Percentiles rank a stretch among this genome's conserved stretches.
phyloP scores from a whole-genome alignment of 2,329 filamentous ascomycete genomes.

The Ophiostoma sp. region DNA sequence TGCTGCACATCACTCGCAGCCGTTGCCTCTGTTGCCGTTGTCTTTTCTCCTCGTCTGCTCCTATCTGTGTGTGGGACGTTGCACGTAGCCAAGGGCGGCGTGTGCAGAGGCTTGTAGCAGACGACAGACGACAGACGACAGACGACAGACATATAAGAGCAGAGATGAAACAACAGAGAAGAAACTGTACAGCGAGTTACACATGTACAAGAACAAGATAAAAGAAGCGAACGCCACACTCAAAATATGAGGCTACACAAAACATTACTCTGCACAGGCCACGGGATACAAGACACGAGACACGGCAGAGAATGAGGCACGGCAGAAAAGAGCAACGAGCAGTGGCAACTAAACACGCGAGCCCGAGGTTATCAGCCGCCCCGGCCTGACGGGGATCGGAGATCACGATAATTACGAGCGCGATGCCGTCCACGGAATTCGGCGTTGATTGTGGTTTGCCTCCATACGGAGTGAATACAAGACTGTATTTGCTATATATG shows the following conservation, averaged over 20 bases:
- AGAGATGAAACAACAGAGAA: neutral
- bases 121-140: neutral
- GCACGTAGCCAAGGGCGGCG: neutral
- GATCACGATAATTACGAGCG: too few species aligned
- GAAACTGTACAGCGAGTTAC: neutral
- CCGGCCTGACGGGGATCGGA: too few species aligned
- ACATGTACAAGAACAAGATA: neutral
- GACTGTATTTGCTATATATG: too few species aligned
- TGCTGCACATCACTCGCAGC: neutral
- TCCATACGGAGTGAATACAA: too few species aligned
- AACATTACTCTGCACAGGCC: neutral
- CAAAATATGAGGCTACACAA: constrained; percentile 11
- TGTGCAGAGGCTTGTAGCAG: neutral
- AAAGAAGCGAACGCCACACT: constrained; percentile 17
- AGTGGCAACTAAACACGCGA: neutral
- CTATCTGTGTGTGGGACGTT: neutral
- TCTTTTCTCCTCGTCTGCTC: neutral
- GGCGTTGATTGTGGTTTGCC: too few species aligned
- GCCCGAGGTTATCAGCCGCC: neutral
- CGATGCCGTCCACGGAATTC: too few species aligned
- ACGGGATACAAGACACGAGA: neutral
- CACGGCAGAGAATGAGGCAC: neutral
- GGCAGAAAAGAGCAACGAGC: neutral
- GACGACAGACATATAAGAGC: neutral
- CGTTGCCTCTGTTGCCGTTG: neutral